Base-by-base conservation (phyloP, 192 early-diverging fungal species). In the Coemansia sp. region DNA sequence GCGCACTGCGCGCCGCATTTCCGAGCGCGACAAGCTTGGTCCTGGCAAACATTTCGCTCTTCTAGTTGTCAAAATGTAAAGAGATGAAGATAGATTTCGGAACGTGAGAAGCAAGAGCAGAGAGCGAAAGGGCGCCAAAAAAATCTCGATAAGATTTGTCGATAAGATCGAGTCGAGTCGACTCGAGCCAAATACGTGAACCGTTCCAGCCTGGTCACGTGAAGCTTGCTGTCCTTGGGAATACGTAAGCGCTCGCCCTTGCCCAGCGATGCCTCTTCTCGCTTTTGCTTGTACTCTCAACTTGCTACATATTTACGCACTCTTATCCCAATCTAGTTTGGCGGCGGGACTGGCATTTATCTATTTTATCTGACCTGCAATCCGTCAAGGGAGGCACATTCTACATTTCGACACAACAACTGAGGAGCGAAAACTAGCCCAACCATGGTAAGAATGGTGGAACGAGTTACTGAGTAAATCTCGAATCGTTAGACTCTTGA, bases 11-110 rank as follows among this genome's bases (percentile, higher is more conserved):
- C 15, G 32, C n/a, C n/a, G 62, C 21, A 57, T 39, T 7, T 46
- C 48, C 14, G 58, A 44, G 29, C 37, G 39, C 17, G 41, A 21
- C 41, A 71, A 25, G 19, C 42, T 57, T 19, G 64, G 73, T 67
- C 70, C 66, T 78, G 27, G 73, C 62, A 45, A 83, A 66, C 80
- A 83, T 83, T 63, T 23, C 57, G 4, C 55, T 59, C 5, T 37
- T 29, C 27, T 29, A 48, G 21, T 27, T 27, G 23, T 31, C 23
- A 41, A 46, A 44, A 31, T 62, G 25, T 50, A 51, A 31, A 27
- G 27, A 27, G 27, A 27, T 27, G 27, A 27, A 27, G 27, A 27
- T 27, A 27, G 27, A 27, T 27, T 27, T 27, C 27, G 27, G 27
- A 27, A 27, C 27, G 34, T 6, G 34, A 59, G 60, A 68, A 19